phyloP scores from a whole-genome alignment of 306 rosid species.

The Notholithocarpus densiflorus region DNA sequence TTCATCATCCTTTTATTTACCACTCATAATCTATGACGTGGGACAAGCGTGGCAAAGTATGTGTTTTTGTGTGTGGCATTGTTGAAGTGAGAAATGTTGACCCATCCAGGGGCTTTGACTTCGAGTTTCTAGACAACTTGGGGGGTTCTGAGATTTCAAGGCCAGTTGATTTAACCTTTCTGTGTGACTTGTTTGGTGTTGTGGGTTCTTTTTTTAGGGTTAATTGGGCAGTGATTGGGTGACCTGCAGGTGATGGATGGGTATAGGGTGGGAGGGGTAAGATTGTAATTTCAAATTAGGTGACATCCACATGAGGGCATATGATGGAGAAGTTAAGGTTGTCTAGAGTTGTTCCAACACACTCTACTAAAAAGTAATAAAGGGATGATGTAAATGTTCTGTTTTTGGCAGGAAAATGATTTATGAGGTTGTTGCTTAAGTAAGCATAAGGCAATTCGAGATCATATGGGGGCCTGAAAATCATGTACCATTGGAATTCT shows the following conservation, averaged over 20 bases:
- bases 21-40: too few species aligned
- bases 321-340: slow-evolving; percentile 43
- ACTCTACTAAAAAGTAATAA: slow-evolving; percentile 4
- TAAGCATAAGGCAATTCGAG: neutral
- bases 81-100: neutral
- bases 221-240: too few species aligned
- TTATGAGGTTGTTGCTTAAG: neutral
- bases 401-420: slow-evolving; percentile 4
- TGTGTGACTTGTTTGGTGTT: too few species aligned
- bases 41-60: neutral
- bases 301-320: neutral
- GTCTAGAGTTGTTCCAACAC: slow-evolving; percentile 47
- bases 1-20: too few species aligned
- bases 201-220: too few species aligned
- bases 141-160: too few species aligned
- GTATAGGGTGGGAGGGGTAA: neutral
- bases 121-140: neutral
- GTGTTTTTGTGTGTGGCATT: neutral
- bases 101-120: neutral
- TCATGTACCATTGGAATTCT: neutral
- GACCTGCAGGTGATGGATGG: neutral
- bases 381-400: slow-evolving; percentile 15
- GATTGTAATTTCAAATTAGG: neutral
- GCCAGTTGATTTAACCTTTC: too few species aligned
- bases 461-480: neutral